phyloP scores from a whole-genome alignment of 306 rosid genomes.

The Medicago arabica region DNA sequence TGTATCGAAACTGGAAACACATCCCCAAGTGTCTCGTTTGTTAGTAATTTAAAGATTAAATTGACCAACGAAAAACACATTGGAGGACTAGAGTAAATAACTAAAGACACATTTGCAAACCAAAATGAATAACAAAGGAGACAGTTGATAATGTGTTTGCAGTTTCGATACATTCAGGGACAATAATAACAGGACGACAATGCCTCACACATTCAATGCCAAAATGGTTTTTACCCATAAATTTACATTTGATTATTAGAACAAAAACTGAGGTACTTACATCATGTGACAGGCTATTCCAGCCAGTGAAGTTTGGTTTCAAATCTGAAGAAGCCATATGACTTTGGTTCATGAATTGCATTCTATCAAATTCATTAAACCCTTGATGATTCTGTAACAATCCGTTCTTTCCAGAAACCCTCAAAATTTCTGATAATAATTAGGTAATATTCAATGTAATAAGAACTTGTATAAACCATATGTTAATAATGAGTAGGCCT shows the following conservation, averaged over 20 bases:
- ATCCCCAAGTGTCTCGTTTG: not conserved
- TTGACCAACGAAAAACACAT: not conserved
- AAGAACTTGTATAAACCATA: not conserved
- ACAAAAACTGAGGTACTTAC: constrained; percentile 40
- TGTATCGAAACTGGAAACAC: no score
- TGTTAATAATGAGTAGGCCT: constrained; percentile 7
- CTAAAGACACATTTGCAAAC: not conserved
- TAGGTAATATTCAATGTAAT: no score
- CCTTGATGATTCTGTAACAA: constrained; percentile 55
- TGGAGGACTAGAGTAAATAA: not conserved
- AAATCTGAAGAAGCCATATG: constrained; percentile 51
- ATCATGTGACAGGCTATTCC: constrained; percentile 60
- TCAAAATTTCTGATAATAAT: constrained; percentile 50
- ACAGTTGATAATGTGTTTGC: not conserved
- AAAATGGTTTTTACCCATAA: no score
- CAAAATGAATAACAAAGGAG: not conserved
- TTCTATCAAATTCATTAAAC: constrained; percentile 50
- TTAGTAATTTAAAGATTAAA: no score
- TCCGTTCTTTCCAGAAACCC: constrained; percentile 58
- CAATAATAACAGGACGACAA: not conserved
- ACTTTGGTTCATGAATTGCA: constrained; percentile 46
- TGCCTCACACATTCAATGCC: not conserved
- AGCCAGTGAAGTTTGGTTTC: constrained; percentile 46
- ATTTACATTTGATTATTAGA: not conserved
- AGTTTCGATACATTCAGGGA: not conserved